Evolutionary conservation across 306 rosid genomes (phyloP).

Genomic region (barrel medic (Medicago truncatula)): DNA sequence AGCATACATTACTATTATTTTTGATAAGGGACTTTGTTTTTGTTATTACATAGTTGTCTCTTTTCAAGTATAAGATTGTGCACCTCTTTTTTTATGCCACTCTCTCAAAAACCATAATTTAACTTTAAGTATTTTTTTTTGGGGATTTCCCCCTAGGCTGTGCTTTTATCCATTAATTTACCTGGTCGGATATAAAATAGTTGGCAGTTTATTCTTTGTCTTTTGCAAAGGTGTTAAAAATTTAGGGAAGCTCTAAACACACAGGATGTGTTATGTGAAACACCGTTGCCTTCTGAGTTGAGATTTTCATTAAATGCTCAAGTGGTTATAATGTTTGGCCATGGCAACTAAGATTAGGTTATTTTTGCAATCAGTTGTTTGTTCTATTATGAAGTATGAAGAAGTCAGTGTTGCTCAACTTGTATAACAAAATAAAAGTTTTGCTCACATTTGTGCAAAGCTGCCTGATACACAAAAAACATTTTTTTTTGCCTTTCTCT

Average conservation of each 20-base stretch:
- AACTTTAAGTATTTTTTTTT: background rate
- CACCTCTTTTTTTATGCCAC: background rate
- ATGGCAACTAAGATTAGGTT: background rate
- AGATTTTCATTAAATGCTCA: background rate
- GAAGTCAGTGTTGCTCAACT: background rate
- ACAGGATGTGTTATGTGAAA: slow-evolving; percentile 1
- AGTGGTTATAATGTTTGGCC: slow-evolving; percentile 15
- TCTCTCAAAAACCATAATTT: background rate
- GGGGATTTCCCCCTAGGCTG: background rate
- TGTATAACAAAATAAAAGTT: background rate
- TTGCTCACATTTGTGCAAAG: background rate
- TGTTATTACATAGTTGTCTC: slow-evolving; percentile 4
- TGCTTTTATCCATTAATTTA: background rate
- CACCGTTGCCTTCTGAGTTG: background rate
- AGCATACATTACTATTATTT: slow-evolving; percentile 11
- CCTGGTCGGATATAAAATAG: background rate
- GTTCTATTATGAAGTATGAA: background rate
- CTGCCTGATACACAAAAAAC: background rate
- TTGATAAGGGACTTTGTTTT: background rate
- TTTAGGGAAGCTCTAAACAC: background rate
- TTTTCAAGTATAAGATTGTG: slow-evolving; percentile 16
- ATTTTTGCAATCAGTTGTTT: background rate
- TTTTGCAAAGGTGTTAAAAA: background rate
- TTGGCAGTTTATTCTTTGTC: background rate
- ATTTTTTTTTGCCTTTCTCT: background rate